Percentiles rank a stretch among this genome's conserved stretches.
These are phyloP conservation scores for Rosa chinensis DNA, from an alignment of 306 rosid species.

Conservation along the genomic window DNA sequence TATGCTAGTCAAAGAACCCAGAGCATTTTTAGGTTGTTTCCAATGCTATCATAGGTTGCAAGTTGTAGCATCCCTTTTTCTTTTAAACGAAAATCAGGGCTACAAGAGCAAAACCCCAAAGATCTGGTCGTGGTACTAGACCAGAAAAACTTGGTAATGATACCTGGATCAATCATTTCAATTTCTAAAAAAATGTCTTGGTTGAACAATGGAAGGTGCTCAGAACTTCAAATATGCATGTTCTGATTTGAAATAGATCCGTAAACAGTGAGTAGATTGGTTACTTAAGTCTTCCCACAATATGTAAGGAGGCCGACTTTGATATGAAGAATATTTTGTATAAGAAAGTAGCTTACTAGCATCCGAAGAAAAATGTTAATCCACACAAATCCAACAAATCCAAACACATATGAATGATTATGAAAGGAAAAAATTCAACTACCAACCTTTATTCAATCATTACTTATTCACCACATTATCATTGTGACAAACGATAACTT, in stretches of 20 bases:
- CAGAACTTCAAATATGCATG: neutral
- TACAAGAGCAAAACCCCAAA: neutral
- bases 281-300: neutral
- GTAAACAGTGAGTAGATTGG: neutral
- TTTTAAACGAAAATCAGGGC: neutral
- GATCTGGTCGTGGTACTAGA: too few species aligned
- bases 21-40: neutral
- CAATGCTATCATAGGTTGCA: neutral
- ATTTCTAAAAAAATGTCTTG: neutral
- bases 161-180: neutral
- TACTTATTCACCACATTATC: neutral
- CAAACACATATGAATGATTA: neutral
- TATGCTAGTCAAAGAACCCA: neutral
- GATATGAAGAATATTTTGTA: neutral
- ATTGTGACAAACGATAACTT: neutral
- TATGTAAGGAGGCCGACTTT: neutral
- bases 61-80: neutral
- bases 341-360: neutral
- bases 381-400: too few species aligned
- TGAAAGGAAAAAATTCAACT: neutral
- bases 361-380: neutral
- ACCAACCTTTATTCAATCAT: neutral
- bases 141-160: neutral
- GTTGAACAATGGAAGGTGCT: neutral
- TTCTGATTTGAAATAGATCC: neutral